phyloP scores from a whole-genome alignment of 768 basidiomycete genomes.

The Boletellus emodensis region DNA sequence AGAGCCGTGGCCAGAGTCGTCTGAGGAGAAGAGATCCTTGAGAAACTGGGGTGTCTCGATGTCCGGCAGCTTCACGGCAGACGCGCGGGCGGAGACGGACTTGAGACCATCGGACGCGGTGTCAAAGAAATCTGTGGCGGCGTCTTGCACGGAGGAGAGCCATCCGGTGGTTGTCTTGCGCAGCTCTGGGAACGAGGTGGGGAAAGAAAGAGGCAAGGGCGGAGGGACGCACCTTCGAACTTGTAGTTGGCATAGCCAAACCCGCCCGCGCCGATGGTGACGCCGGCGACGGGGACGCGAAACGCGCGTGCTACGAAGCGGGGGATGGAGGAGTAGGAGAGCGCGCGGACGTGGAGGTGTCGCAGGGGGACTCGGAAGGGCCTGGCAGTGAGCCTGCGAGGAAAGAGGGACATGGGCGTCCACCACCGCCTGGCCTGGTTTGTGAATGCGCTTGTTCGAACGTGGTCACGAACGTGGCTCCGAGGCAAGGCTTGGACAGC shows the following conservation, averaged over 20 bases:
- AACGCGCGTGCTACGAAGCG: constrained; percentile 84
- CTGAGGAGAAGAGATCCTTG: constrained; percentile 52
- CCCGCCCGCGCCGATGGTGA: constrained; percentile 86
- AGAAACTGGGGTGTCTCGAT: constrained; percentile 64
- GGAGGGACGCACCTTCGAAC: constrained; percentile 70
- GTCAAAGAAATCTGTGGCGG: constrained; percentile 56
- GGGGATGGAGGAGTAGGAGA: constrained; percentile 89
- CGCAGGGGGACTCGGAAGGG: constrained; percentile 28
- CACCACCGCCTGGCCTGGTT: too few relatives aligned
- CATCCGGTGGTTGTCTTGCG: constrained; percentile 64
- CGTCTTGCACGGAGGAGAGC: constrained; percentile 62
- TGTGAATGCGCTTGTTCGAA: too few relatives aligned
- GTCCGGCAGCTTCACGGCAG: constrained; percentile 55
- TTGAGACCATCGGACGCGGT: constrained; percentile 69
- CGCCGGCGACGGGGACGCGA: constrained; percentile 82
- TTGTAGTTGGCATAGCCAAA: constrained; percentile 96
- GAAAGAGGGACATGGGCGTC: not conserved
- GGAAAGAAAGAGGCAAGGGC: not conserved
- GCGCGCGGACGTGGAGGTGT: constrained; percentile 66
- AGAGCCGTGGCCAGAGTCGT: constrained; percentile 25
- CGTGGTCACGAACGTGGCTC: too few relatives aligned
- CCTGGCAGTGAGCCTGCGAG: not conserved
- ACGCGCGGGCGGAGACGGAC: constrained; percentile 53
- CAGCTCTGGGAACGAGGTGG: constrained; percentile 49
- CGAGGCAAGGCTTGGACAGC: too few relatives aligned